A percentile compares a stretch with the other conserved stretches of the same genome.
These are phyloP conservation scores for Maudiozyma pseudohumilis DNA, from an alignment of 805 yeast genomes.

Conservation along the genomic window DNA sequence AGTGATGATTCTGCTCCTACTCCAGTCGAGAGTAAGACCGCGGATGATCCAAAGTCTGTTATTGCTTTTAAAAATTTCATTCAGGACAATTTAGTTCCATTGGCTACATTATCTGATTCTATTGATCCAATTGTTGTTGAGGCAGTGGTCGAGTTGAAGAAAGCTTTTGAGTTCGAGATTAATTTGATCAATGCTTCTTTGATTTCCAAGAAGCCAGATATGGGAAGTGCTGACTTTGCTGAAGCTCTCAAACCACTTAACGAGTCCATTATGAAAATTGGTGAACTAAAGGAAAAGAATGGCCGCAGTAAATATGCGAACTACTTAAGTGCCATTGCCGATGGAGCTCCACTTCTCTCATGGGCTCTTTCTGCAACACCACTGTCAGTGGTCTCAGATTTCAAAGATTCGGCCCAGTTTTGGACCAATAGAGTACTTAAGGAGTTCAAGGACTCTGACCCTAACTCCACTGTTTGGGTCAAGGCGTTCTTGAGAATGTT, in stretches of 20 bases:
- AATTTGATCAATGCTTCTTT: slow-evolving; percentile 49
- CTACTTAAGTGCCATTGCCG: slow-evolving; percentile 75
- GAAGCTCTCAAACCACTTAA: slow-evolving; percentile 62
- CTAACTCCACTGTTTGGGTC: slow-evolving; percentile 74
- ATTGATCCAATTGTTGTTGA: slow-evolving; percentile 42
- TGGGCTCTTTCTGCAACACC: slow-evolving; percentile 83
- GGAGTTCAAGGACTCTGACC: slow-evolving; percentile 66
- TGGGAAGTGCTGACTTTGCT: slow-evolving; percentile 42
- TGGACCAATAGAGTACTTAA: slow-evolving; percentile 88
- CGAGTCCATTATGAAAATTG: slow-evolving; percentile 45
- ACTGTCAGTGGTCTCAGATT: slow-evolving; percentile 64
- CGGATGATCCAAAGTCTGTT: slow-evolving; percentile 34
- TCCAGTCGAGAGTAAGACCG: slow-evolving; percentile 13
- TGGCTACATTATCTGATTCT: slow-evolving; percentile 33
- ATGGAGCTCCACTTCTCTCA: slow-evolving; percentile 82
- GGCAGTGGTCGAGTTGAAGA: slow-evolving; percentile 38
- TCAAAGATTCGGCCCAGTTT: slow-evolving; percentile 84
- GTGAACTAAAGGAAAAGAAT: slow-evolving; percentile 61
- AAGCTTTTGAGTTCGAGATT: slow-evolving; percentile 49
- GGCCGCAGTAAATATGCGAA: slow-evolving; percentile 55
- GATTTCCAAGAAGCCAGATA: slow-evolving; percentile 55
- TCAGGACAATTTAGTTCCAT: slow-evolving; percentile 45
- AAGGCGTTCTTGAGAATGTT: slow-evolving; percentile 51
- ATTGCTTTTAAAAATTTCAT: slow-evolving; percentile 47
- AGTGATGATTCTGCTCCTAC: slow-evolving; percentile 10